Evolutionary conservation across 2,329 filamentous ascomycete genomes (phyloP), one percentile per base, ranked within the genome.

Genomic region (Helicocarpus griseus): DNA sequence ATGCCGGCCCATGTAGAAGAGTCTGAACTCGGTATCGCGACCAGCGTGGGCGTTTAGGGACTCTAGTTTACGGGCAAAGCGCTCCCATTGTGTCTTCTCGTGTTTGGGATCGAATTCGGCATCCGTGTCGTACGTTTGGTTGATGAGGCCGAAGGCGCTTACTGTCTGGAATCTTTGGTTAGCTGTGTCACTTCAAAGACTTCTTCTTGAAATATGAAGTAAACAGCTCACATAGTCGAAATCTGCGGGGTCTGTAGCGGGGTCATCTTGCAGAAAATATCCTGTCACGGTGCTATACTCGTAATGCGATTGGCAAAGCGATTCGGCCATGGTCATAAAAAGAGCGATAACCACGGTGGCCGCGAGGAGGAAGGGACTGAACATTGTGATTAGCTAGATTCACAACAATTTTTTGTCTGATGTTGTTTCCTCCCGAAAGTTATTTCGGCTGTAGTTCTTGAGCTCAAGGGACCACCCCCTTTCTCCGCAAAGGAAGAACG

Each of bases 1-100:
- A 60, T 84, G 81, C 26, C 81, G 73, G 39, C 77, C 80, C 35
- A 82, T 66, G 60, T 77, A 81, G 35, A 84, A 67, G 0, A 84
- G 65, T 48, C 77, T 77, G 64, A 81, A 82, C 22, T 65, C 64
- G 3, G 71, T 69, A 33, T 67, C 67, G 0, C 59, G 44, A 0
- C 61, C 61, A 2, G 65, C 65, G 2, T 70, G 52, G 52, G 52
- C 39, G 59, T 78, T 77, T n/a, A 81, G 60, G 2, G 63, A 60
- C 7, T 63, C 55, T 17, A 82, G 65, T 54, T 78, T 71, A 41
- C 70, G 58, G 9, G 64, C 62, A 41, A 83, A 77, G 9, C 75
- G 72, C 51, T 77, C 67, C 80, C 80, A 83, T 63, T 78, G 77
- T 0, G 74, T 78, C 17, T 69, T 62, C 6, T 66, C 53, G 17